Evolutionary conservation across 768 basidiomycete species (phyloP).

Genomic region (Macrolepiota dolichaula): DNA sequence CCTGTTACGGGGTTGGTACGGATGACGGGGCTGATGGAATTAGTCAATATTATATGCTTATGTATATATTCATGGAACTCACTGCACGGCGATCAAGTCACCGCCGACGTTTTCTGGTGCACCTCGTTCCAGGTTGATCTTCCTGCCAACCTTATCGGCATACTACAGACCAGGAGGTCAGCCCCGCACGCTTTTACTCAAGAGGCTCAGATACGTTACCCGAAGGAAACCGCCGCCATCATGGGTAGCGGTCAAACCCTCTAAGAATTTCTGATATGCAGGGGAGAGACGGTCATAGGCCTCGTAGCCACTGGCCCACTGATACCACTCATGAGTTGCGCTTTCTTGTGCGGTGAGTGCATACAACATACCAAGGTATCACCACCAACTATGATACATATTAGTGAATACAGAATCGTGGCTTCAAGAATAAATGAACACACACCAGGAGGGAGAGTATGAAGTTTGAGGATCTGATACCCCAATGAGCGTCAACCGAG

Average conservation of each 20-base stretch:
- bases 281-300: slow-evolving; percentile 15
- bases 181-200: background rate
- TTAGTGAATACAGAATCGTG: background rate
- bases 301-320: slow-evolving; percentile 43
- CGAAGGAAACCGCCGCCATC: slow-evolving; percentile 26
- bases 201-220: background rate
- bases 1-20: slow-evolving; percentile 61
- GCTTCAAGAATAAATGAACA: background rate
- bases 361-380: background rate
- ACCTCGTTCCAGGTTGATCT: slow-evolving; percentile 35
- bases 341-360: background rate
- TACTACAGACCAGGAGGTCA: background rate
- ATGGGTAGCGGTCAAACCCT: slow-evolving; percentile 56
- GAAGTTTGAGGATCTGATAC: slow-evolving; percentile 34
- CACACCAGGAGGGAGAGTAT: slow-evolving; percentile 34
- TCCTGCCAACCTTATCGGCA: slow-evolving; percentile 8
- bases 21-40: slow-evolving; percentile 39
- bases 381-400: background rate
- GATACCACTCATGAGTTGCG: background rate
- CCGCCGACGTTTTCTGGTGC: slow-evolving; percentile 50
- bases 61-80: slow-evolving; percentile 12
- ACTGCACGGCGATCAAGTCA: slow-evolving; percentile 49
- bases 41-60: background rate
- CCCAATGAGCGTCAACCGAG: background rate
- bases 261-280: slow-evolving; percentile 34